A percentile compares a stretch with the other conserved stretches of the same genome.
Evolutionary conservation across 75 land plant genomes (phyloP).

Genomic region (Azolla pinnata): DNA sequence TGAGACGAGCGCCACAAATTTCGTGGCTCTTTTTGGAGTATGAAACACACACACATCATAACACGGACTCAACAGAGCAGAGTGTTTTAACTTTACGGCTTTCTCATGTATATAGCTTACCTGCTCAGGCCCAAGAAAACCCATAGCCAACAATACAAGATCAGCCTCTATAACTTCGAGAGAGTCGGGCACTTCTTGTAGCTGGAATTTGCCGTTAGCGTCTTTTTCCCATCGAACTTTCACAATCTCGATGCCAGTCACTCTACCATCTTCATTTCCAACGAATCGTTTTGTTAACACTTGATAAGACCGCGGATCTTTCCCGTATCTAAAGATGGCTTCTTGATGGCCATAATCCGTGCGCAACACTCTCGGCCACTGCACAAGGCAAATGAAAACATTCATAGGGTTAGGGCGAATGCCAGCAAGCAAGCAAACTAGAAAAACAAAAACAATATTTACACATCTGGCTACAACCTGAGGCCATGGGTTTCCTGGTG

Average conservation of each 20-base stretch:
- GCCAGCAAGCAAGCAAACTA: no score
- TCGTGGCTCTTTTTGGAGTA: no score
- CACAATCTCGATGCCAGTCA: slow-evolving; percentile 75
- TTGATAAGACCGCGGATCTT: slow-evolving; percentile 80
- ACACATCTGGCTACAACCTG: no score
- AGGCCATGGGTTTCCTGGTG: slow-evolving; percentile 98
- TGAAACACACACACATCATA: not conserved
- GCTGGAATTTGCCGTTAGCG: slow-evolving; percentile 60
- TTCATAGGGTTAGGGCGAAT: no score
- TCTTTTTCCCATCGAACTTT: slow-evolving; percentile 87
- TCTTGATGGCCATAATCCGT: slow-evolving; percentile 98
- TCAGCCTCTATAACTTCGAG: slow-evolving; percentile 86
- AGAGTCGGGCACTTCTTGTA: slow-evolving; percentile 72
- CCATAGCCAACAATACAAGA: slow-evolving; percentile 81
- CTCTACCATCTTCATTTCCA: slow-evolving; percentile 62
- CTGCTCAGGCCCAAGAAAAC: slow-evolving; percentile 92
- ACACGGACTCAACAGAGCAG: no score
- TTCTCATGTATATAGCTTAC: slow-evolving; percentile 64
- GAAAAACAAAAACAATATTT: no score
- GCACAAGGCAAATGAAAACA: no score
- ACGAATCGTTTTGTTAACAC: slow-evolving; percentile 84
- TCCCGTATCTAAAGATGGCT: slow-evolving; percentile 73
- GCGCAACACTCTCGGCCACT: slow-evolving; percentile 96
- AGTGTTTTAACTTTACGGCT: slow-evolving; percentile 76
- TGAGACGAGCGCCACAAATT: no score